Percentiles rank a stretch among this genome's conserved stretches.
These are phyloP conservation scores for Candida yuanshanica DNA, from an alignment of 805 yeast species.

Conservation along the genomic window DNA sequence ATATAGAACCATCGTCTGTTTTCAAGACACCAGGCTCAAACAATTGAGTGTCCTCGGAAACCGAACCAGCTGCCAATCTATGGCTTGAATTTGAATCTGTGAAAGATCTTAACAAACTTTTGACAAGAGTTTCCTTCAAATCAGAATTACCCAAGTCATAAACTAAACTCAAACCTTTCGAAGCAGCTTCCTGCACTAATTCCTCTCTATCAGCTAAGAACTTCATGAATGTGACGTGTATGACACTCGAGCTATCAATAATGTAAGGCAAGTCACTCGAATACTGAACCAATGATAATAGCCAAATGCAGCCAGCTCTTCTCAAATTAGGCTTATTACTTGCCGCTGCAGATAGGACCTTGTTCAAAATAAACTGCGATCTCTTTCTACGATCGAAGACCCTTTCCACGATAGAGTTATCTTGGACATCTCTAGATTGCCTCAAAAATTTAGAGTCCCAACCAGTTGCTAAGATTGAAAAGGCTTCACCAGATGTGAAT, in stretches of 20 bases:
- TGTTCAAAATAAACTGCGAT: constrained; percentile 33
- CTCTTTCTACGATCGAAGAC: constrained; percentile 12
- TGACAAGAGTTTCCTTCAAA: constrained; percentile 66
- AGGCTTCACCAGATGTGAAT: constrained; percentile 81
- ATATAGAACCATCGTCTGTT: constrained; percentile 80
- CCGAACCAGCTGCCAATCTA: constrained; percentile 53
- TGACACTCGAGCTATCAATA: constrained; percentile 40
- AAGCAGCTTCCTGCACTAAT: constrained; percentile 85
- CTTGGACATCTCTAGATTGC: constrained; percentile 50
- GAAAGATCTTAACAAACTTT: constrained; percentile 67
- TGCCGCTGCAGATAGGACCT: constrained; percentile 46
- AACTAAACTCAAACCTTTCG: constrained; percentile 77
- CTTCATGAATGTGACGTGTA: constrained; percentile 72
- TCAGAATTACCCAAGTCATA: constrained; percentile 71
- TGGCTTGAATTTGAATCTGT: constrained; percentile 53
- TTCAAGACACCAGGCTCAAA: constrained; percentile 79
- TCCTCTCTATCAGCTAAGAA: constrained; percentile 81
- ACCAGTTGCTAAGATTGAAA: constrained; percentile 66
- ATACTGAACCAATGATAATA: constrained; percentile 72
- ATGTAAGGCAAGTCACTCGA: constrained; percentile 46
- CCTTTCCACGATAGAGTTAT: constrained; percentile 12
- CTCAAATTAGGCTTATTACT: constrained; percentile 70
- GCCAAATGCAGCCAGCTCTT: constrained; percentile 79
- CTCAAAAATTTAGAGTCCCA: constrained; percentile 59
- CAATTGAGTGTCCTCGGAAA: constrained; percentile 73